Conservation (phyloP, 306 rosid genomes). For the Prinsepia uniflora region DNA sequence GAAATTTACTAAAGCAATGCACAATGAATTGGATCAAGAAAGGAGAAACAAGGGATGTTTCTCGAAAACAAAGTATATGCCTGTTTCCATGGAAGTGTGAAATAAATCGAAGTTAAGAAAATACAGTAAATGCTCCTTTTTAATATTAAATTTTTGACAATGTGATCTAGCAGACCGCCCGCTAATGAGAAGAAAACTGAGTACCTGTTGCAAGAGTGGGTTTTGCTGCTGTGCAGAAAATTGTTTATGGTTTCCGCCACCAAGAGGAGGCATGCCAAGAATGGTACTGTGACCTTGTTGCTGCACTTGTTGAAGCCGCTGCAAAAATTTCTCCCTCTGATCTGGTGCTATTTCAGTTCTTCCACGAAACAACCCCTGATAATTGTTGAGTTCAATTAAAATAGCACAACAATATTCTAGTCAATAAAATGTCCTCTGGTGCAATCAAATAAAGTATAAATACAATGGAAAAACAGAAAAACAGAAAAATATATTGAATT, state of each 20-base stretch:
- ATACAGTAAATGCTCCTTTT: neutral
- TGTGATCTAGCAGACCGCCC: neutral
- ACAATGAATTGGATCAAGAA: conserved; percentile 2
- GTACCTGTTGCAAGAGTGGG: conserved; percentile 84
- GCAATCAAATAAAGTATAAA: neutral
- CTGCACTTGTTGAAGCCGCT: conserved; percentile 90
- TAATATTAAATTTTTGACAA: neutral
- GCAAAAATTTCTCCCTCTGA: conserved; percentile 93
- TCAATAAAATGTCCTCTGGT: neutral
- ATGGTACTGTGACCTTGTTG: conserved; percentile 82
- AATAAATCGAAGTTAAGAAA: neutral
- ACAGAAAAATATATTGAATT: neutral
- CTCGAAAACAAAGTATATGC: neutral
- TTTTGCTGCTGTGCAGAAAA: conserved; percentile 80
- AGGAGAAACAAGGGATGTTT: neutral
- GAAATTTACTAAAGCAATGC: neutral
- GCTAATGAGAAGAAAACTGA: conserved; percentile 7
- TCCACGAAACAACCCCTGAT: conserved; percentile 77
- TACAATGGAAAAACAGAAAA: conserved; percentile 1
- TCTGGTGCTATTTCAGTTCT: conserved; percentile 97
- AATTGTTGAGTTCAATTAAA: conserved; percentile 24
- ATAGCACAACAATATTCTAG: neutral
- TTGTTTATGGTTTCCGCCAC: conserved; percentile 81
- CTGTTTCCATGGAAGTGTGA: neutral
- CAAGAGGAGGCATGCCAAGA: conserved; percentile 70